Base-by-base conservation (phyloP, 768 basidiomycete species). In the Leccinum ochraceum region DNA sequence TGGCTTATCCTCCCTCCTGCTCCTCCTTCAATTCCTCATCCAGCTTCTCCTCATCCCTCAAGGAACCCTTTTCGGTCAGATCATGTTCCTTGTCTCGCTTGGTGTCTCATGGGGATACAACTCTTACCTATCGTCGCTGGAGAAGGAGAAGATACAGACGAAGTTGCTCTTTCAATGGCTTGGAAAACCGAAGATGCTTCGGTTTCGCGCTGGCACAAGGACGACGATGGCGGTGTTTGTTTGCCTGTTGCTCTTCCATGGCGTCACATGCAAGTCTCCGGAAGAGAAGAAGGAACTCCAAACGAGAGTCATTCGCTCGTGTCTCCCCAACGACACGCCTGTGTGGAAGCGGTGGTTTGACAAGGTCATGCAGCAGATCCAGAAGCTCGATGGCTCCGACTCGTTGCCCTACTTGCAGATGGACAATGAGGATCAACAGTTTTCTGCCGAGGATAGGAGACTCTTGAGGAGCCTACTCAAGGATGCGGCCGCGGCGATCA, bases 31-130 rank as follows among this genome's bases (percentile, higher is more conserved):
- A 30, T 75, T 76, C 62, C 58, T 77, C 51, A 20, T 68, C 20
- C 77, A 77, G 37, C 70, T 76, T 17, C 64, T 76, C 28, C 64
- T 77, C 39, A 64, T 75, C 36, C 76, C 76, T 0, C 73, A 74
- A 61, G 69, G 68, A 9, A 42, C 62, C 3, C 67, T 76, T 3
- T 77, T 77, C 17, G 76, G 77, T 5, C 76, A 77, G 52, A 59
- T 70, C 51, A 67, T 77, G 72, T 77, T 77, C 54, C 56, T 74
- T 22, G 6, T 57, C 7, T 70, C 75, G 7, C 65, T 78, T 50
- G 67, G 56, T 5, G 63, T 66, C 2, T 78, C 75, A 0, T 78
- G 77, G 77, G 57, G 20, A 9, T 74, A 78, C 28, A 78, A 74
- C 39, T 66, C 69, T 0, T 75, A 68, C 51, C 61, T 75, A 3